These are phyloP conservation scores for Colletotrichum higginsianum DNA, from an alignment of 2,329 filamentous ascomycete species.

Conservation along the genomic window DNA sequence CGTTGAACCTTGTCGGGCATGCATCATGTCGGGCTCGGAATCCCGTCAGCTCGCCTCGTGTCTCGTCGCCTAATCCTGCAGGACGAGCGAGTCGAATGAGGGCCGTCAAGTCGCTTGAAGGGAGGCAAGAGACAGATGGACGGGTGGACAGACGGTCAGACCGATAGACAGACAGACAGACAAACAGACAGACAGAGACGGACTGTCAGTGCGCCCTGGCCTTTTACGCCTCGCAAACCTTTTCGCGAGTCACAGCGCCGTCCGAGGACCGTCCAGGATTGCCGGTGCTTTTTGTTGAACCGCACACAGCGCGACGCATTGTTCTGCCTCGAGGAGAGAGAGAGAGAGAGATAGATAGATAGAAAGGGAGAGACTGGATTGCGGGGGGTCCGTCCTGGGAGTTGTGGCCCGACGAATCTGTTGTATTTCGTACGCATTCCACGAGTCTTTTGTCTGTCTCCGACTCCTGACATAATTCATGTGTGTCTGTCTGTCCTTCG, in stretches of 20 bases:
- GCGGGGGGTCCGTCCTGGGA: too few relatives aligned
- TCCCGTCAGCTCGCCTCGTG: not conserved
- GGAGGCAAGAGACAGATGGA: not conserved
- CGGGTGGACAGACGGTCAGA: not conserved
- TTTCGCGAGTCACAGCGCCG: slow-evolving; percentile 37
- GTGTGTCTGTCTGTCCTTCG: too few relatives aligned
- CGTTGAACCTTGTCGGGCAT: not conserved
- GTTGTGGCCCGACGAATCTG: too few relatives aligned
- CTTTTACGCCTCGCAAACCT: slow-evolving; percentile 35
- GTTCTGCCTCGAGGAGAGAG: too few relatives aligned
- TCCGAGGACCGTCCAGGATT: slow-evolving; percentile 39
- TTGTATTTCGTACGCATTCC: too few relatives aligned
- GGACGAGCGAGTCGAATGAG: not conserved
- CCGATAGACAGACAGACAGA: not conserved
- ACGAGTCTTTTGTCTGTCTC: too few relatives aligned
- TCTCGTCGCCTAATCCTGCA: slow-evolving; percentile 4
- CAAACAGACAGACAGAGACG: too few relatives aligned
- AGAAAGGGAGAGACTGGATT: too few relatives aligned
- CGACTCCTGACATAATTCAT: too few relatives aligned
- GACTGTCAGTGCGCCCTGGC: slow-evolving; percentile 31
- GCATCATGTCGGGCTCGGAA: not conserved
- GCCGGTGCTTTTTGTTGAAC: not conserved
- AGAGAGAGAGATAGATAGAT: too few relatives aligned
- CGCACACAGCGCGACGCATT: too few relatives aligned
- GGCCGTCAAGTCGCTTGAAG: too few relatives aligned